phyloP scores from a whole-genome alignment of 495 filamentous ascomycete genomes.

The Parachaetomium inaequale region DNA sequence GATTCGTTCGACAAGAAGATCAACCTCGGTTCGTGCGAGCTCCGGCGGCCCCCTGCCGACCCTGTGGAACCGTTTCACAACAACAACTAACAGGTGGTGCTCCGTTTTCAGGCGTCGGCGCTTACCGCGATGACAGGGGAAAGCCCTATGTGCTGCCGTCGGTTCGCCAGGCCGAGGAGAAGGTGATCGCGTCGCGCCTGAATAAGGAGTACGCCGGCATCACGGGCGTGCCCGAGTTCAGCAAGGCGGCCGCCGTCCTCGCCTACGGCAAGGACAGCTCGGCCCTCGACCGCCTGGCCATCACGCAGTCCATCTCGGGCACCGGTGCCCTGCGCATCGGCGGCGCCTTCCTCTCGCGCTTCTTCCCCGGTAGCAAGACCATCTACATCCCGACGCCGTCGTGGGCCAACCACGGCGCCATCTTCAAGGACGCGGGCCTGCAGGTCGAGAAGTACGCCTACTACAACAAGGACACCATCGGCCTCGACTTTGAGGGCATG shows the following conservation, averaged over 20 bases:
- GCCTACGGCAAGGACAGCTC: slow-evolving; percentile 81
- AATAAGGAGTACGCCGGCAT: slow-evolving; percentile 99
- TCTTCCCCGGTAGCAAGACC: slow-evolving; percentile 85
- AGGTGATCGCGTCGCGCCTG: slow-evolving; percentile 66
- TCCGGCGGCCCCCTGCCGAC: neutral
- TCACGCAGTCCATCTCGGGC: slow-evolving; percentile 97
- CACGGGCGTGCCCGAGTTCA: slow-evolving; percentile 91
- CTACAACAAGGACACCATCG: slow-evolving; percentile 98
- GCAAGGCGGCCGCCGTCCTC: slow-evolving; percentile 81
- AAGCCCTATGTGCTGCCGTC: slow-evolving; percentile 97
- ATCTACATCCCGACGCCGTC: slow-evolving; percentile 94
- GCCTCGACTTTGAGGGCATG: slow-evolving; percentile 94
- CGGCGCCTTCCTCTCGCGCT: slow-evolving; percentile 84
- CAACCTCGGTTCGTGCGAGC: slow-evolving; percentile 66
- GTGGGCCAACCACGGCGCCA: slow-evolving; percentile 97
- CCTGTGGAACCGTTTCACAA: neutral
- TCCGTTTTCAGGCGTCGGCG: slow-evolving; percentile 59
- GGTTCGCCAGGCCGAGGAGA: slow-evolving; percentile 82
- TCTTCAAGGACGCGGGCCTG: slow-evolving; percentile 90
- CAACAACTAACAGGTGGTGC: slow-evolving; percentile 25
- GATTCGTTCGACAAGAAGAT: slow-evolving; percentile 90
- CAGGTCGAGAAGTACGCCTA: slow-evolving; percentile 93
- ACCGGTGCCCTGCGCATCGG: slow-evolving; percentile 94
- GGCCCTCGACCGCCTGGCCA: slow-evolving; percentile 75
- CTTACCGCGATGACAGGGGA: slow-evolving; percentile 89